Evolutionary conservation across 345 rosid species (phyloP), one percentile per base, ranked within the genome.

Genomic region (Lumnitzera littorea): DNA sequence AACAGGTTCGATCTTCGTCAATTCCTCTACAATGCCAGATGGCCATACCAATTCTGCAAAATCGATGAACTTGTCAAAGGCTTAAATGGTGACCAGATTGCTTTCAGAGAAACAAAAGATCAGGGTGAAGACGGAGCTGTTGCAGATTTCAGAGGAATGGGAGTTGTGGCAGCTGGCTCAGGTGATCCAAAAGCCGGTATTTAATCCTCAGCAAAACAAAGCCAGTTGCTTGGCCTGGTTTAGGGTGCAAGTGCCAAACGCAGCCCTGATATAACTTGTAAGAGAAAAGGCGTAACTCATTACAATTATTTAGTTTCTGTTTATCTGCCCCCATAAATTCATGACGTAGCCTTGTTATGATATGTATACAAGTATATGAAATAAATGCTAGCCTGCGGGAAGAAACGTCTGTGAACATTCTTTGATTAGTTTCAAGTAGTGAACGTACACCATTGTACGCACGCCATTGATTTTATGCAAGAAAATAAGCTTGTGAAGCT

Each of bases 1-100:
- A 88, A 85, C 58, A 83, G 96, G 72, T 91, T 84, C 0, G 99
- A 91, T 72, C 87, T 86, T 25, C 89, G 95, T 15, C 99, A 91
- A 77, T 86, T 91, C 65, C 79, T 94, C 52, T 94, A 94, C 73
- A 94, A 88, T 8, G 69, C 80, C 50, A 80, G 78, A 69, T 90
- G 97, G 99, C 89, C 96, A 1, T 86, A 77, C 58, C 99, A 94
- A 57, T 90, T 88, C 57, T 76, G 84, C 23, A 88, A 86, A 85
- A 88, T 94, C 5, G 97, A 90, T 43, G 82, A 90, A 62, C 84
- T 94, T 36, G 99, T 90, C 56, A 48, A 74, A 25, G 74, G 76
- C 53, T 51, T 90, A 55, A 75, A 84, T 24, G 87, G 90, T 12
- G 83, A 84, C 63, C 58, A 71, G 53, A 75, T 84, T 68, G 84